Evolutionary conservation across 768 basidiomycete species (phyloP).

Genomic region (Mrakia hoshinonis): DNA sequence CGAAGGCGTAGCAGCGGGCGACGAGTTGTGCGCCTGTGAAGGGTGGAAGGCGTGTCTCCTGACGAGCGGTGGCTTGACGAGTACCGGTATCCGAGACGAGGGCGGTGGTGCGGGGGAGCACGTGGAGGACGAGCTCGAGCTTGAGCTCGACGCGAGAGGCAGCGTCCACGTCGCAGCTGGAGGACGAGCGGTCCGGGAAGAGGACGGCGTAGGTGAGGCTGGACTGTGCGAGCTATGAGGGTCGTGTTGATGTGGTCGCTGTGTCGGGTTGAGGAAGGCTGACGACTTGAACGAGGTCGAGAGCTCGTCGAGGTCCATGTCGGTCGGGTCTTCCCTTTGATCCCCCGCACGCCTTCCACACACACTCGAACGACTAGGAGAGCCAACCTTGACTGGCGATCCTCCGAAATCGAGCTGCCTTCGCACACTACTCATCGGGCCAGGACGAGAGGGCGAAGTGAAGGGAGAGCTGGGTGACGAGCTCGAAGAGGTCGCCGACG

Average conservation of each 20-base stretch:
- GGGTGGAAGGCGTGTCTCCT: neutral
- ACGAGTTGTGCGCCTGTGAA: no score
- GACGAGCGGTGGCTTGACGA: neutral
- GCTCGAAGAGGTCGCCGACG: neutral
- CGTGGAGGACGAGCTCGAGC: neutral
- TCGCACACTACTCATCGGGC: neutral
- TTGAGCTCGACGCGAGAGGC: neutral
- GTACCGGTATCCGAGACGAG: neutral
- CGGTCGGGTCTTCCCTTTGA: neutral
- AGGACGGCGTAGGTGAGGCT: neutral
- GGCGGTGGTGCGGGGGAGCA: neutral
- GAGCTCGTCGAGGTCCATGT: neutral
- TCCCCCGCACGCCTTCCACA: neutral
- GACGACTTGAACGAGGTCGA: neutral
- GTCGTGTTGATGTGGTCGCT: neutral
- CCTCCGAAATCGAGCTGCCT: slow-evolving; percentile 19
- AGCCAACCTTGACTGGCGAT: neutral
- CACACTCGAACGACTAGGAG: neutral
- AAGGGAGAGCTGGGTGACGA: neutral
- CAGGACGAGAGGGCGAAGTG: neutral
- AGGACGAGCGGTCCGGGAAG: neutral
- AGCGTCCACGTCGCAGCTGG: neutral
- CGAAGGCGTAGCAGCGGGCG: neutral
- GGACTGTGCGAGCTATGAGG: neutral
- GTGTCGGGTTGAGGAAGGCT: neutral